Evolutionary conservation across 2,329 filamentous ascomycete genomes (phyloP).

Genomic region (Ophiostoma piceae): DNA sequence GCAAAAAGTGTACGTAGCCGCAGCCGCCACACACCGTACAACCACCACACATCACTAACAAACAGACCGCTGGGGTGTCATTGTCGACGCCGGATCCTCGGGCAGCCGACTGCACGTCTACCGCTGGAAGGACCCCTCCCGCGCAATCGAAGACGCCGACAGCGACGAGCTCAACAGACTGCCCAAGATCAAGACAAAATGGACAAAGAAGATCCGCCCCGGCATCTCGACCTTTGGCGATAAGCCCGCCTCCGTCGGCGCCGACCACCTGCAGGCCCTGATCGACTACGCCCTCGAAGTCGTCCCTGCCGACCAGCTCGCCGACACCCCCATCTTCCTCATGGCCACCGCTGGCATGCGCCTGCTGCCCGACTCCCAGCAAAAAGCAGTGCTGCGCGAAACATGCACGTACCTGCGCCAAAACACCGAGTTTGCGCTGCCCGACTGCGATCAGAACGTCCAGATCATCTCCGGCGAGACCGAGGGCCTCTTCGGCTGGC

Average conservation of each 20-base stretch:
- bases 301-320: slow-evolving; percentile 69
- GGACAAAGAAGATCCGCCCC: slow-evolving; percentile 90
- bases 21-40: not conserved
- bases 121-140: slow-evolving; percentile 75
- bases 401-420: slow-evolving; percentile 77
- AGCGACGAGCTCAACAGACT: slow-evolving; percentile 58
- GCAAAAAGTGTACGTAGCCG: slow-evolving; percentile 22
- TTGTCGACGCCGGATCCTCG: slow-evolving; percentile 95
- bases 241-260: slow-evolving; percentile 68
- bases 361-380: slow-evolving; percentile 68
- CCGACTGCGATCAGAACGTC: slow-evolving; percentile 84
- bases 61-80: slow-evolving; percentile 74
- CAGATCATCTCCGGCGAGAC: slow-evolving; percentile 95
- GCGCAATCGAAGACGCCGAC: slow-evolving; percentile 57
- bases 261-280: slow-evolving; percentile 72
- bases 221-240: slow-evolving; percentile 88
- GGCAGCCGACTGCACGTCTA: slow-evolving; percentile 94
- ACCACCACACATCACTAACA: not conserved
- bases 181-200: slow-evolving; percentile 75
- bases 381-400: slow-evolving; percentile 64
- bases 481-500: slow-evolving; percentile 94
- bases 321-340: slow-evolving; percentile 85
- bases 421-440: slow-evolving; percentile 74
- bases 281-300: slow-evolving; percentile 75
- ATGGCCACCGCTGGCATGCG: slow-evolving; percentile 96